These are phyloP conservation scores for Aspergillus caelatus DNA, from an alignment of 2,329 filamentous ascomycete genomes.

Conservation along the genomic window DNA sequence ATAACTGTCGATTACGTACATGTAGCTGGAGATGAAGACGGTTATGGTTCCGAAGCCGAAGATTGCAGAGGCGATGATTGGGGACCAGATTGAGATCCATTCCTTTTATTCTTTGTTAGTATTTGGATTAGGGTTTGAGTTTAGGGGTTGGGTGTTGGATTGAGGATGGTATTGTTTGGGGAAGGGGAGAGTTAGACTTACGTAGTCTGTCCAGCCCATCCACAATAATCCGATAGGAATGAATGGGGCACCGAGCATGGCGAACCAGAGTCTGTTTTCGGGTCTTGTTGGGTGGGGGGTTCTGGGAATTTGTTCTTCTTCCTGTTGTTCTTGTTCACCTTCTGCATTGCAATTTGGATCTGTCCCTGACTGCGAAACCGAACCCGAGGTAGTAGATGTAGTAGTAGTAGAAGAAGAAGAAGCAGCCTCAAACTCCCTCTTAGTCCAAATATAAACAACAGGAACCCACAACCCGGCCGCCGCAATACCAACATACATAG, in stretches of 20 bases:
- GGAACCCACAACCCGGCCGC: slow-evolving; percentile 46
- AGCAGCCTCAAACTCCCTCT: slow-evolving; percentile 47
- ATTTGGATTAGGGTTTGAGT: too few relatives aligned
- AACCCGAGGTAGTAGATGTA: too few relatives aligned
- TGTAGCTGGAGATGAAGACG: slow-evolving; percentile 56
- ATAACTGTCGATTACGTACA: slow-evolving; percentile 63
- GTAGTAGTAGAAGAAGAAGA: too few relatives aligned
- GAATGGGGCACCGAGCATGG: slow-evolving; percentile 54
- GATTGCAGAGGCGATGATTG: slow-evolving; percentile 53
- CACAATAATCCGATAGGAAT: slow-evolving; percentile 60
- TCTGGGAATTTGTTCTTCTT: neutral
- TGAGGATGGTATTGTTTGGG: too few relatives aligned
- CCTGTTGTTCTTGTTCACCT: too few relatives aligned
- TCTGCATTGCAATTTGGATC: too few relatives aligned
- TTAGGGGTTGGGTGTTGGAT: too few relatives aligned
- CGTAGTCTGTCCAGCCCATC: slow-evolving; percentile 58
- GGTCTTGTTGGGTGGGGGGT: slow-evolving; percentile 36
- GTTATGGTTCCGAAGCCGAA: slow-evolving; percentile 57
- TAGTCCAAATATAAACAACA: slow-evolving; percentile 50
- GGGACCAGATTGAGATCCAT: slow-evolving; percentile 54
- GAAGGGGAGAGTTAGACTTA: slow-evolving; percentile 8
- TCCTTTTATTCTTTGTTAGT: neutral
- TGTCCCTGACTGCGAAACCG: too few relatives aligned
- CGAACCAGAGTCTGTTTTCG: slow-evolving; percentile 59
- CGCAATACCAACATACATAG: slow-evolving; percentile 50